Evolutionary conservation across 2,329 filamentous ascomycete genomes (phyloP), one percentile per base, ranked within the genome.

Genomic region (Trichoderma hamatum): DNA sequence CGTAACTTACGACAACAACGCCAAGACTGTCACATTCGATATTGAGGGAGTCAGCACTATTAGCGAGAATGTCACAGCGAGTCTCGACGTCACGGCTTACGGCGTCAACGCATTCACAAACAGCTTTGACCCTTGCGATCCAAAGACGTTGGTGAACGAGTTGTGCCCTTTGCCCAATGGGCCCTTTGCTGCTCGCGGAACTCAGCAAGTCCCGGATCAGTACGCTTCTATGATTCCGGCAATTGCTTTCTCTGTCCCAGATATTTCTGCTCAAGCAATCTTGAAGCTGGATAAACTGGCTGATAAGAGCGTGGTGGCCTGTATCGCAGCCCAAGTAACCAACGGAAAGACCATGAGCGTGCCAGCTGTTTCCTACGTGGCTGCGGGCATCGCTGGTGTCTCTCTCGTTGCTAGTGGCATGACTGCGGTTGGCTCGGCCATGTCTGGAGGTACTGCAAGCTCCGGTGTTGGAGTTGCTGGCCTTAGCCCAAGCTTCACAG

Each of bases 191-290:
- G 94, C 95, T 9, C 81, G 83, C 54, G 95, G 94, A 58, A 82
- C 81, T 3, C 91, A 96, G 78, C 80, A 84, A 34, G 92, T 99
- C 49, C 92, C 94, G 19, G 80, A 86, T 0, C 76, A 89, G 70
- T 95, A 90, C 76, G 89, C 92, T 68, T 85, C 85, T 66, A 82
- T 91, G 80, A 95, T 99, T 51, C 96, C 96, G 1, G 82, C 88
- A 2, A 97, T 99, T 73, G 95, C 95, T 14, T 99, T 97, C 82
- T 87, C 88, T 70, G 85, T 99, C 36, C 96, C 96, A 61, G 94
- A 99, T 78, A 91, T 99, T 73, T 90, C 95, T 67, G 95, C 95
- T 46, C 82, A 90, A 75, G 96, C 94, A 39, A 96, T 90, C 55
- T 83, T 99, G 72, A 83, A 93, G 76, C 86, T 99, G 56, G 89